Base-by-base conservation (phyloP, 768 basidiomycete genomes). In the Tremella fuciformis region DNA sequence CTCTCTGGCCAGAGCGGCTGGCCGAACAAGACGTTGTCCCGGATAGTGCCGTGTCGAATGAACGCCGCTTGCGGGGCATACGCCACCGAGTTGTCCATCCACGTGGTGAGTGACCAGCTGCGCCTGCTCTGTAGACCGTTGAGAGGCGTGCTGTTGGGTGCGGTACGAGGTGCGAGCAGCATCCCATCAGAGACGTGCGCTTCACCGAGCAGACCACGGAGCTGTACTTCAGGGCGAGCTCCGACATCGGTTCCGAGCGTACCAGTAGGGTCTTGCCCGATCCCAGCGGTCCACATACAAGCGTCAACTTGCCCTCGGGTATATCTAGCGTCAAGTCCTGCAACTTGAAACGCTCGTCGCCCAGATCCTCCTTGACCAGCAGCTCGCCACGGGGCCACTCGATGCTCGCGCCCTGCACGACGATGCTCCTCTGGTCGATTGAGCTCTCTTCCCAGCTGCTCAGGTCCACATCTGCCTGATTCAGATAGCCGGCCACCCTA, bases 21-120 rank as follows among this genome's bases (percentile, higher is more conserved):
- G 9, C 76, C 76, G 48, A 77, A 75, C 8, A 76, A 50, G 44
- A 78, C 70, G 44, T 76, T 74, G 42, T 93, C 89, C 34, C 88
- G 82, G 39, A 76, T 65, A 1, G 67, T 66, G 1, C 71, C 73
- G 46, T 74, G 73, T 22, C 66, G 58, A 49, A 76, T 70, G 58
- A 65, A 75, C 16, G 66, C 65, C 21, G 65, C 67, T 55, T 76
- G 75, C 3, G 75, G 68, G 1, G 70, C 67, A 46, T 70, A 74
- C 1, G 68, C 62, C 15, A 70, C 60, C 8, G 66, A 62, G 25
- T 68, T 42, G 18, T 60, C 54, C 18, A 71, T 21, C 72, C 72
- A 74, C 9, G 56, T 61, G 1, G 51, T 54, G 3, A 18, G 21
- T 1, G 61, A 64, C 62, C 69, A 71, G 9, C 13, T 4, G 2